These are phyloP conservation scores for Fermentozyma sake DNA, from an alignment of 1,139 yeast species.

Conservation along the genomic window DNA sequence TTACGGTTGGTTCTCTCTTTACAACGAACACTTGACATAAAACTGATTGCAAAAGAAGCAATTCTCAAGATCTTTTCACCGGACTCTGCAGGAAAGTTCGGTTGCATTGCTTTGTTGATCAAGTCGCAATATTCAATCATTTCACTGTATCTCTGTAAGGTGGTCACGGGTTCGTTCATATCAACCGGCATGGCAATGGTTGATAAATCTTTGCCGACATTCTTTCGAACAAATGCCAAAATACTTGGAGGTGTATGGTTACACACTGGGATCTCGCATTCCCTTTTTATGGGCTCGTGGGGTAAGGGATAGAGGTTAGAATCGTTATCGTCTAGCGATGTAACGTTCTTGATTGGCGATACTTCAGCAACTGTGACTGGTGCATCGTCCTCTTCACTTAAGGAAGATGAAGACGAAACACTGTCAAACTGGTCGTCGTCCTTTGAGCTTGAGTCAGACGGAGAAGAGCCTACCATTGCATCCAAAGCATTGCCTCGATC, in stretches of 20 bases:
- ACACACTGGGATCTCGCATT: slow-evolving; percentile 58
- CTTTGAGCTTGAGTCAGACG: slow-evolving; percentile 5
- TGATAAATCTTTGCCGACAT: slow-evolving; percentile 86
- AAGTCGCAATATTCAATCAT: slow-evolving; percentile 69
- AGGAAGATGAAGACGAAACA: slow-evolving; percentile 11
- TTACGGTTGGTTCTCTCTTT: slow-evolving; percentile 77
- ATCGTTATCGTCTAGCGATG: slow-evolving; percentile 2
- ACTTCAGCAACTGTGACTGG: not conserved
- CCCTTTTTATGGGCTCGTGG: slow-evolving; percentile 44
- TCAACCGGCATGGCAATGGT: slow-evolving; percentile 93
- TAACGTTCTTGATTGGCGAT: slow-evolving; percentile 1
- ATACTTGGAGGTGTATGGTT: slow-evolving; percentile 76
- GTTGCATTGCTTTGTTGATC: slow-evolving; percentile 55
- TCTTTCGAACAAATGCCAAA: slow-evolving; percentile 74
- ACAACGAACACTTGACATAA: slow-evolving; percentile 63
- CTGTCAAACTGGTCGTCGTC: slow-evolving; percentile 12
- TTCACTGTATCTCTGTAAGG: slow-evolving; percentile 77
- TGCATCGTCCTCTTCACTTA: slow-evolving; percentile 5
- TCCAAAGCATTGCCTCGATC: slow-evolving; percentile 7
- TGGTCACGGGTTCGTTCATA: slow-evolving; percentile 84
- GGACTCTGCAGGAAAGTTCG: slow-evolving; percentile 30
- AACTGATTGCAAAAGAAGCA: slow-evolving; percentile 80
- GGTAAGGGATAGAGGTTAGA: slow-evolving; percentile 62
- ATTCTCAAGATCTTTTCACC: slow-evolving; percentile 65
- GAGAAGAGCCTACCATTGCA: slow-evolving; percentile 7